These are phyloP conservation scores for Coniochaeta sp. DNA, from an alignment of 2,329 filamentous ascomycete genomes.

Conservation along the genomic window DNA sequence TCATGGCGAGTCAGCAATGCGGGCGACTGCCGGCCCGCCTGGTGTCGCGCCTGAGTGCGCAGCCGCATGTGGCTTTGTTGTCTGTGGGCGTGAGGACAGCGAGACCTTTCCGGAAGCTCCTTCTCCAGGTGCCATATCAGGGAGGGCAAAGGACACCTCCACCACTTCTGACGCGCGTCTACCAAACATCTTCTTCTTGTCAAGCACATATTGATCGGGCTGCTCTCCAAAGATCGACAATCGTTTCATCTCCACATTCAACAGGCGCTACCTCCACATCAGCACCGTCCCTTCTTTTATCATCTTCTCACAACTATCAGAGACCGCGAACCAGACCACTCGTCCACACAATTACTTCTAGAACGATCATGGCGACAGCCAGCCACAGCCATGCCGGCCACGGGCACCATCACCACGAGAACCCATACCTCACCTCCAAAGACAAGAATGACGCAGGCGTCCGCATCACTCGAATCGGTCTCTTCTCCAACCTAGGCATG, in stretches of 20 bases:
- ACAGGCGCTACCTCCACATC: conserved; percentile 24
- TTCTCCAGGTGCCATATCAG: not conserved
- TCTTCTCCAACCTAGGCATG: conserved; percentile 89
- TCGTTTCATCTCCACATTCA: conserved; percentile 9
- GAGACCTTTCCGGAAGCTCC: not conserved
- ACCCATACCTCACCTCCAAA: conserved; percentile 68
- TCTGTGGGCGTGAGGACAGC: not conserved
- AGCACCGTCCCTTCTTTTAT: conserved; percentile 8
- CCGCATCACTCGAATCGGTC: conserved; percentile 82
- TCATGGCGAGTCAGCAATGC: not conserved
- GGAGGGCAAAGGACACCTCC: conserved; percentile 22
- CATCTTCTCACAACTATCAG: not conserved
- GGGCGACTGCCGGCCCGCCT: not conserved
- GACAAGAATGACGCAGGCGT: conserved; percentile 92
- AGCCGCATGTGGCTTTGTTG: not conserved
- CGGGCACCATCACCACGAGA: conserved; percentile 75
- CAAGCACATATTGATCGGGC: conserved; percentile 11
- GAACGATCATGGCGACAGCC: conserved; percentile 19
- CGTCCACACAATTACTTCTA: conserved; percentile 21
- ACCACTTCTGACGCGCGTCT: conserved; percentile 20
- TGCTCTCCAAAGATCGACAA: conserved; percentile 5
- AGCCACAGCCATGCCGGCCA: conserved; percentile 39
- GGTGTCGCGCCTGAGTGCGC: not conserved
- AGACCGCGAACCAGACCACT: conserved; percentile 5
- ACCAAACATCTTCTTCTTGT: conserved; percentile 17